These are phyloP conservation scores for Cutaneotrichosporon mucoides DNA, from an alignment of 1,284 basidiomycete species.

Conservation along the genomic window DNA sequence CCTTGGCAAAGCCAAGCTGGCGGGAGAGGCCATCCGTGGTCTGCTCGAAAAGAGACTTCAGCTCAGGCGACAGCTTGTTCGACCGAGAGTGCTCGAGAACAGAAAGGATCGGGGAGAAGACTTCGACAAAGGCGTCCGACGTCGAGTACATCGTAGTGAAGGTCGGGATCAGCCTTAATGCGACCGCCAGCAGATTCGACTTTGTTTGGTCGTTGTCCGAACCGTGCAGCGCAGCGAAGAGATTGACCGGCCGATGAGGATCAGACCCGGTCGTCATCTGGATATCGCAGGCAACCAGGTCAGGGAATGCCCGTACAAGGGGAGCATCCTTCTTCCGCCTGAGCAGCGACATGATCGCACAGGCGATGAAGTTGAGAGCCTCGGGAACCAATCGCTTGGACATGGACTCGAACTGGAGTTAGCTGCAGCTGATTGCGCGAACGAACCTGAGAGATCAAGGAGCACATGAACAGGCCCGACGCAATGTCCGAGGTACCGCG, in stretches of 20 bases:
- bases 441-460: constrained; percentile 60
- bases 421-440: background rate
- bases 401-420: constrained; percentile 66
- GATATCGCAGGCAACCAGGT: constrained; percentile 21
- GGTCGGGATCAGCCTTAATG: constrained; percentile 61
- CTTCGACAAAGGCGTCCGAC: constrained; percentile 75
- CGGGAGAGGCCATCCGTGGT: constrained; percentile 55
- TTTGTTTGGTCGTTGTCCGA: constrained; percentile 51
- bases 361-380: constrained; percentile 74
- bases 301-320: constrained; percentile 51
- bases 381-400: constrained; percentile 90
- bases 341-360: constrained; percentile 66
- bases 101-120: constrained; percentile 65
- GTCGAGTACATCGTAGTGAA: constrained; percentile 72
- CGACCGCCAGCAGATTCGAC: constrained; percentile 53
- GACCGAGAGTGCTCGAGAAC: constrained; percentile 59
- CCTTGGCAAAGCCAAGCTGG: constrained; percentile 67
- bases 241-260: constrained; percentile 29
- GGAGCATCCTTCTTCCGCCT: constrained; percentile 53
- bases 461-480: constrained; percentile 84
- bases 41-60: constrained; percentile 55
- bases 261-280: constrained; percentile 14
- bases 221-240: constrained; percentile 23
- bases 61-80: constrained; percentile 53
- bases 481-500: constrained; percentile 70